A percentile compares a stretch with the other conserved stretches of the same genome.
Evolutionary conservation across 129 eudicot genomes (phyloP).

Genomic region (Deinandra increscens): DNA sequence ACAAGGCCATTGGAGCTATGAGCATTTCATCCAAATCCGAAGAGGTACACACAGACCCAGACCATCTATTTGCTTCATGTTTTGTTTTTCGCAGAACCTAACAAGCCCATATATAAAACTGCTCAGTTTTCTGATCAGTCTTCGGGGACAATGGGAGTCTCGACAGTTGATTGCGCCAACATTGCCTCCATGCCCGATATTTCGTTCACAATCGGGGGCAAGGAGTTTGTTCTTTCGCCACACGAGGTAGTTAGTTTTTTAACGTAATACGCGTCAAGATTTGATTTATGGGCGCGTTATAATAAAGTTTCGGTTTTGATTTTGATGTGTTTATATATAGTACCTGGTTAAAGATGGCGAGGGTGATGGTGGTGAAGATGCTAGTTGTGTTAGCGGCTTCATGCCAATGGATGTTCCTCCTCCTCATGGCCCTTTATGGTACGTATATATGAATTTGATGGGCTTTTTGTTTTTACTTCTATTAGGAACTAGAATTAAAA

Average conservation of each 20-base stretch:
- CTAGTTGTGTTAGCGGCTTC: conserved; percentile 64
- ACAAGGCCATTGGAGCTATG: conserved; percentile 68
- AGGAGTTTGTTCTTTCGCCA: conserved; percentile 57
- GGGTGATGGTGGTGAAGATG: conserved; percentile 18
- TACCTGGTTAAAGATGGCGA: conserved; percentile 45
- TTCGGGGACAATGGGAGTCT: conserved; percentile 27
- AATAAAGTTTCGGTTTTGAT: background rate
- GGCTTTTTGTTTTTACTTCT: too few species aligned
- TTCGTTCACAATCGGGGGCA: conserved; percentile 54
- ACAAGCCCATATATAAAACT: background rate
- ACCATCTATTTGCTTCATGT: background rate
- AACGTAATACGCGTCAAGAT: background rate
- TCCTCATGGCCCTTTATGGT: conserved; percentile 70
- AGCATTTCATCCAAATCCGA: conserved; percentile 51
- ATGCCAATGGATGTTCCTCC: conserved; percentile 57
- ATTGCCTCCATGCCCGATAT: conserved; percentile 48
- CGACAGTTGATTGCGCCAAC: conserved; percentile 43
- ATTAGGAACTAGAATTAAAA: too few species aligned
- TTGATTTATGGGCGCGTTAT: background rate
- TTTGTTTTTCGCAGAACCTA: background rate
- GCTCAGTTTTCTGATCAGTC: background rate
- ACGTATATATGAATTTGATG: conserved; percentile 16
- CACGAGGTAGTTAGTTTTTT: conserved; percentile 45
- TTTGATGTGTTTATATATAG: conserved; percentile 32
- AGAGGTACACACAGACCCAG: conserved; percentile 55